Conservation (phyloP, 805 yeast genomes). For the Torulaspora gathmanii region DNA sequence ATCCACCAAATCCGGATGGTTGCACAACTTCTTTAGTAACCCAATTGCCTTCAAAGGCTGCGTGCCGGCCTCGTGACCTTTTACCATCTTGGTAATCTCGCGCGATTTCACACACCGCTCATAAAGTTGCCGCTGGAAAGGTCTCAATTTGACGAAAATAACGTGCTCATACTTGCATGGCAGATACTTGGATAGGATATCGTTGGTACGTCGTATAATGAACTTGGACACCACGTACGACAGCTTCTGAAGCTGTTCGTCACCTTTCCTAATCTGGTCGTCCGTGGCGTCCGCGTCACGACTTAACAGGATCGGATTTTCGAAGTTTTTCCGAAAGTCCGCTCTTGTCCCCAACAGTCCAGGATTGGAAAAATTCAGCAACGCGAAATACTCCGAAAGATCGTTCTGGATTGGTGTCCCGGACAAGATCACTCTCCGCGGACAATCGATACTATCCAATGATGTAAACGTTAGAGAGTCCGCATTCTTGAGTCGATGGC, state of each 20-base stretch:
- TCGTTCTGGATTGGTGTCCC: conserved; percentile 98
- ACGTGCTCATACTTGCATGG: conserved; percentile 97
- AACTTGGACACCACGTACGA: conserved; percentile 77
- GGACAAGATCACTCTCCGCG: conserved; percentile 83
- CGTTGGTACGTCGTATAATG: conserved; percentile 93
- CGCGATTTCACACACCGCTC: conserved; percentile 73
- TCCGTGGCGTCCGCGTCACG: conserved; percentile 89
- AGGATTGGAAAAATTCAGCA: conserved; percentile 89
- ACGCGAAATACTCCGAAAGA: conserved; percentile 85
- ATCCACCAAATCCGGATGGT: conserved; percentile 82
- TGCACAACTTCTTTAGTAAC: conserved; percentile 81
- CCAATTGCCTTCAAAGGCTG: conserved; percentile 91
- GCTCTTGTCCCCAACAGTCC: conserved; percentile 79
- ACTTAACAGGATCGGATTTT: conserved; percentile 71
- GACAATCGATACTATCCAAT: conserved; percentile 74
- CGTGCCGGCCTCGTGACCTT: conserved; percentile 16
- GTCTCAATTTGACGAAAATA: conserved; percentile 80
- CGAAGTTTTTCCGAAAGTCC: conserved; percentile 83
- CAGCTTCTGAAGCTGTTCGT: conserved; percentile 60
- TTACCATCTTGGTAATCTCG: conserved; percentile 56
- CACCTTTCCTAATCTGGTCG: conserved; percentile 65
- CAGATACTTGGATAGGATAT: conserved; percentile 84
- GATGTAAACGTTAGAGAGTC: conserved; percentile 90
- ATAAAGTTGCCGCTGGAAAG: conserved; percentile 69
- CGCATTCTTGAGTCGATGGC: conserved; percentile 79